These are phyloP conservation scores for Hanseniaspora uvarum DNA, from an alignment of 1,139 yeast species.

Conservation along the genomic window DNA sequence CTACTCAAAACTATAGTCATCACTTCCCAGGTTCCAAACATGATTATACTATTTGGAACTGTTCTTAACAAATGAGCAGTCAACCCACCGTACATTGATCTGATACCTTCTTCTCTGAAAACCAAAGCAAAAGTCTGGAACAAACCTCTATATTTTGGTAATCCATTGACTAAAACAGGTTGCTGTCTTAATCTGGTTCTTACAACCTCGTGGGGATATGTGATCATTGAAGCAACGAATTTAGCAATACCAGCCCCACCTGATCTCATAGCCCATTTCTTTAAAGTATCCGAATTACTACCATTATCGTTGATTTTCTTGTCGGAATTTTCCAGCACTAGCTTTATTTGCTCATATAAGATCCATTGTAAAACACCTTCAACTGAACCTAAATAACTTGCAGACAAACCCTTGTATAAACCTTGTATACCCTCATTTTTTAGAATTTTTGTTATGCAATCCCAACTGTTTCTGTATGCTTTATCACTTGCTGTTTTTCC, in stretches of 20 bases:
- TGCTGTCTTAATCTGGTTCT: slow-evolving; percentile 94
- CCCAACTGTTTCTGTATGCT: slow-evolving; percentile 68
- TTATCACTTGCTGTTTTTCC: slow-evolving; percentile 35
- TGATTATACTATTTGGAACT: slow-evolving; percentile 93
- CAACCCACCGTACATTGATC: slow-evolving; percentile 91
- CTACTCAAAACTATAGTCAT: slow-evolving; percentile 58
- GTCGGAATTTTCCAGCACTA: slow-evolving; percentile 46
- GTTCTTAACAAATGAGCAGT: slow-evolving; percentile 95
- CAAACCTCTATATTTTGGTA: slow-evolving; percentile 79
- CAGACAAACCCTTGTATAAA: slow-evolving; percentile 79
- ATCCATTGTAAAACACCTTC: slow-evolving; percentile 97
- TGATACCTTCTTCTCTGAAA: slow-evolving; percentile 81
- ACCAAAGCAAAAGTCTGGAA: slow-evolving; percentile 76
- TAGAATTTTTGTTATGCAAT: slow-evolving; percentile 63
- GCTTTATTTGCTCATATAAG: slow-evolving; percentile 87
- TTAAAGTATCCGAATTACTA: slow-evolving; percentile 41
- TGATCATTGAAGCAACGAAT: slow-evolving; percentile 78
- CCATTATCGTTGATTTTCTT: not conserved
- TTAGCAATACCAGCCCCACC: slow-evolving; percentile 98
- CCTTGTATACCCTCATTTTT: slow-evolving; percentile 70
- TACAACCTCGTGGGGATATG: slow-evolving; percentile 96
- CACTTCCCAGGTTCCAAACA: slow-evolving; percentile 99
- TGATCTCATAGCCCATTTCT: slow-evolving; percentile 91
- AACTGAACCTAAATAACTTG: slow-evolving; percentile 86
- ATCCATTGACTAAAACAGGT: slow-evolving; percentile 61